Evolutionary conservation across 169 alveolate species (phyloP).

Genomic region (Cryptosporidium sp.): DNA sequence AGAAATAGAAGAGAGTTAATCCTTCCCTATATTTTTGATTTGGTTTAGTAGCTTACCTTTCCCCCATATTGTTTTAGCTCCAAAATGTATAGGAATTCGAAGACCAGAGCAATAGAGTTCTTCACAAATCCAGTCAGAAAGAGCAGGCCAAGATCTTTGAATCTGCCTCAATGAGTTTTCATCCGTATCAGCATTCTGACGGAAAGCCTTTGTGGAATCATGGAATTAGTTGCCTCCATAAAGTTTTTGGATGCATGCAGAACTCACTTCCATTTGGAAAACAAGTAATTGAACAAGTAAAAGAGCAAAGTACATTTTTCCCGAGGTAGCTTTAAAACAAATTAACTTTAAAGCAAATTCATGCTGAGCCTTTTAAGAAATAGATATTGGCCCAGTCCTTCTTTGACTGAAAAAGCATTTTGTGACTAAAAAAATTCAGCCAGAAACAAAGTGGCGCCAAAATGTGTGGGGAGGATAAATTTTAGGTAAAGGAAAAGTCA

Average conservation of each 20-base stretch:
- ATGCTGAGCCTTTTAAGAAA: not conserved
- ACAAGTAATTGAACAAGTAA: not conserved
- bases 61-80: slow-evolving; percentile 38
- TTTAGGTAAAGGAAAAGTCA: not conserved
- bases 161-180: slow-evolving; percentile 26
- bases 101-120: slow-evolving; percentile 65
- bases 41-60: slow-evolving; percentile 24
- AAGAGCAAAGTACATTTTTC: not conserved
- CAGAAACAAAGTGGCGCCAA: slow-evolving; percentile 1
- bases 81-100: slow-evolving; percentile 21
- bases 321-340: not conserved
- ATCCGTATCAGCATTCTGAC: not conserved
- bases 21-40: not conserved
- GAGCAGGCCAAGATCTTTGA: slow-evolving; percentile 65
- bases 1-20: not conserved
- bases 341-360: not conserved
- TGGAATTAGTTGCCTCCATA: not conserved
- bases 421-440: slow-evolving; percentile 18
- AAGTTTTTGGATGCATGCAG: not conserved
- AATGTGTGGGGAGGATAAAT: slow-evolving; percentile 13
- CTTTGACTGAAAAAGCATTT: slow-evolving; percentile 7
- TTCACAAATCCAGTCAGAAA: slow-evolving; percentile 74
- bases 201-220: not conserved
- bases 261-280: slow-evolving; percentile 8
- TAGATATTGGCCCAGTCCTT: slow-evolving; percentile 9